Base-by-base conservation (phyloP, 768 basidiomycete genomes). In the Scleroderma citrinum region DNA sequence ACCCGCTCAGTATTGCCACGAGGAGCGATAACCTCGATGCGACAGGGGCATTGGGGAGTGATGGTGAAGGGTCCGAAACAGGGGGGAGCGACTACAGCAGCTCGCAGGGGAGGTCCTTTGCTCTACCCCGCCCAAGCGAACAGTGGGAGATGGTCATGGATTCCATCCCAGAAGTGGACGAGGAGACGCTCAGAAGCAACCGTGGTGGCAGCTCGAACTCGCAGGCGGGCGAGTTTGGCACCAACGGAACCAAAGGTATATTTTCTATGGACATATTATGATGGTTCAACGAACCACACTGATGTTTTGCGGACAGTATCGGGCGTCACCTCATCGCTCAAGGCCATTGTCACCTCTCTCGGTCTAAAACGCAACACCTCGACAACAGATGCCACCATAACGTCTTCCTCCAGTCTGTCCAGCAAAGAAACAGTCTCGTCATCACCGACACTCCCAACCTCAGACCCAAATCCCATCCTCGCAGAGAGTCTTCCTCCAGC, bases 131-230 rank as follows among this genome's bases (percentile, higher is more conserved):
- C 37, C 84, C 85, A 0, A 87, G 86, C 59, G 85, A 87, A 57
- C 83, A 85, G 57, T 91, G 90, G 87, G 86, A 88, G 60, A 70
- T 91, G 51, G 79, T 90, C n/a, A 89, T 91, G 82, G 88, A 91
- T 47, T 78, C 80, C 50, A 90, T 86, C 32, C 71, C 78, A 44
- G 87, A 90, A 50, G 65, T 72, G 16, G 83, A 85, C 31, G 85
- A 87, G 53, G 61, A 60, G 34, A 54, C 59, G 42, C 59, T 67
- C 14, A 58, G 67, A 58, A 53, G 75, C 72, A 30, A 74, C 71
- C 6, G 74, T 71, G 60, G 73, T 75, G 37, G 80, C 75, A 55
- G 51, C 49, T 41, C 59, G 35, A 55, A 64, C 53, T 57, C 69
- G 46, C 61, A 59, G 34, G 66, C 76, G 30, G 77, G 78, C n/a